A percentile compares a stretch with the other conserved stretches of the same genome.
Conservation (phyloP, 768 basidiomycete genomes). For the Leccinum subgranulosum region DNA sequence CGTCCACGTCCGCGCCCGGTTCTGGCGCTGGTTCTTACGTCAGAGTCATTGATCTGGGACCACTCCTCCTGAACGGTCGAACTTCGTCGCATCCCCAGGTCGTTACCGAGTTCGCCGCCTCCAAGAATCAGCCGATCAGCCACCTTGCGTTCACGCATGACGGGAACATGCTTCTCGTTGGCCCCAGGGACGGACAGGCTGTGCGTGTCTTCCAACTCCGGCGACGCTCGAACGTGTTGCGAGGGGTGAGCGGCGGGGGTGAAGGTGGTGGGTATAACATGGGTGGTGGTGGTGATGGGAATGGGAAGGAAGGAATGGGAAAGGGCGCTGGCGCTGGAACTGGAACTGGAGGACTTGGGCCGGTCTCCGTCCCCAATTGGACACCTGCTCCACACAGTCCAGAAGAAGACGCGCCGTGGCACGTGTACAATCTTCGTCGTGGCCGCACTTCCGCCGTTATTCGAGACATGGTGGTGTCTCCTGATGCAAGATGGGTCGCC, state of each 20-base stretch:
- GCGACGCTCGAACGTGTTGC: constrained; percentile 22
- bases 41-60: constrained; percentile 53
- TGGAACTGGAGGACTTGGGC: background rate
- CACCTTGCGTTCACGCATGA: constrained; percentile 49
- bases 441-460: constrained; percentile 69
- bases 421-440: constrained; percentile 67
- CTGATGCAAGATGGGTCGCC: constrained; percentile 66
- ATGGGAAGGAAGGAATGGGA: background rate
- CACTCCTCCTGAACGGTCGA: constrained; percentile 27
- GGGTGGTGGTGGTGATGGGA: background rate
- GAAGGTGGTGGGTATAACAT: background rate
- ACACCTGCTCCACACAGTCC: background rate
- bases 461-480: constrained; percentile 40
- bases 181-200: constrained; percentile 53
- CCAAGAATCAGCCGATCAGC: constrained; percentile 45
- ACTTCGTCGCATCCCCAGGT: constrained; percentile 27
- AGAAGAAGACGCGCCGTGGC: constrained; percentile 38
- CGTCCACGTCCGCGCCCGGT: background rate
- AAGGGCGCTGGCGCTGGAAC: constrained; percentile 1
- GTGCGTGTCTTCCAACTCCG: constrained; percentile 47
- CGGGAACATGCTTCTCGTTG: constrained; percentile 49
- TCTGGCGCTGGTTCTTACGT: constrained; percentile 43
- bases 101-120: constrained; percentile 49
- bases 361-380: constrained; percentile 1
- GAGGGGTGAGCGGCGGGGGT: constrained; percentile 3